Percentiles rank a stretch among this genome's conserved stretches.
phyloP scores from a whole-genome alignment of 2,329 filamentous ascomycete species.

The Cadophora luteo-olivacea region DNA sequence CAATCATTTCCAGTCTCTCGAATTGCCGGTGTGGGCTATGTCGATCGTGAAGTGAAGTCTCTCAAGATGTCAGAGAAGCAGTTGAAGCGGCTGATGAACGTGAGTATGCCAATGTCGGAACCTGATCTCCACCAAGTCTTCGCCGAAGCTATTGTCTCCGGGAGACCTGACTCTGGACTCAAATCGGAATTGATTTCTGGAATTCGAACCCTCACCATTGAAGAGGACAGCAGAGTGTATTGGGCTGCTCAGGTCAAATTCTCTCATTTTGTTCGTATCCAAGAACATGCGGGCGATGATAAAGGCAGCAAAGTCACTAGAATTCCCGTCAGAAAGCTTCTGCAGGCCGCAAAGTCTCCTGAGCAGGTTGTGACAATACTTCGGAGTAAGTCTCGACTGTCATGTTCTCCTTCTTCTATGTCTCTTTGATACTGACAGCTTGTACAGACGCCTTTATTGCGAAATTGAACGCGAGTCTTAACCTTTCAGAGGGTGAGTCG shows the following conservation, averaged over 20 bases:
- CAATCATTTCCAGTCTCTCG: neutral
- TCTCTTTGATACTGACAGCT: neutral
- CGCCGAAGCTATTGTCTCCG: constrained; percentile 10
- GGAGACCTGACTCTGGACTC: neutral
- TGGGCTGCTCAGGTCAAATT: constrained; percentile 6
- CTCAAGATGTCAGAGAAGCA: constrained; percentile 14
- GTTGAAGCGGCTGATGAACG: constrained; percentile 14
- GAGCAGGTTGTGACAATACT: constrained; percentile 5
- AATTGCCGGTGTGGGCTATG: constrained; percentile 4
- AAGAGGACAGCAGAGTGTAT: neutral
- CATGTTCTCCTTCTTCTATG: neutral
- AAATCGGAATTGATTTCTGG: neutral
- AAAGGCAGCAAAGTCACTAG: constrained; percentile 40
- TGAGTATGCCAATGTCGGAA: constrained; percentile 14
- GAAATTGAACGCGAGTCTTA: constrained; percentile 32
- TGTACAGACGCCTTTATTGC: constrained; percentile 41
- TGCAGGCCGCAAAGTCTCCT: constrained; percentile 4
- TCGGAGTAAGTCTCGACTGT: neutral
- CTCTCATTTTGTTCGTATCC: neutral
- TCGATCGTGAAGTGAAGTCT: constrained; percentile 8
- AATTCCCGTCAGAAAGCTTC: neutral
- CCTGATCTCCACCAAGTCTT: constrained; percentile 6
- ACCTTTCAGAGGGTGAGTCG: constrained; percentile 45
- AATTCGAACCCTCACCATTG: constrained; percentile 4
- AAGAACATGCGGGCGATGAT: constrained; percentile 37